Evolutionary conservation across 2,329 filamentous ascomycete species (phyloP).

Genomic region (Cephalotrichum gorgonifer): DNA sequence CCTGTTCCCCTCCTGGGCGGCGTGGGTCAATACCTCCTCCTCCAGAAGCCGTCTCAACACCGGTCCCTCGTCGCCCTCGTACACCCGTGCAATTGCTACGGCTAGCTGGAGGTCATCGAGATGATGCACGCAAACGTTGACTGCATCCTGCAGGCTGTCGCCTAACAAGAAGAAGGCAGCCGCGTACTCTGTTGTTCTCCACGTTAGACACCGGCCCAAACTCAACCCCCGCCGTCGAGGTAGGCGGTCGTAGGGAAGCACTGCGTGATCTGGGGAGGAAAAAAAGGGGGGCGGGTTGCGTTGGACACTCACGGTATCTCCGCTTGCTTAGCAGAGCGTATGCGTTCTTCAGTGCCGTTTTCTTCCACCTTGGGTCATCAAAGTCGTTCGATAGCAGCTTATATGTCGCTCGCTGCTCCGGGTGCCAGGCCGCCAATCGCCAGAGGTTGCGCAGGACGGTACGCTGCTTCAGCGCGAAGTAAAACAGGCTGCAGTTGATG

Average conservation of each 20-base stretch:
- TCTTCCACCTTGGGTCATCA: slow-evolving; percentile 74
- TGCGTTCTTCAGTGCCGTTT: slow-evolving; percentile 86
- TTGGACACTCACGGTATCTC: slow-evolving; percentile 55
- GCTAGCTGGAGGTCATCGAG: slow-evolving; percentile 83
- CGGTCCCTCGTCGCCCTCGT: slow-evolving; percentile 73
- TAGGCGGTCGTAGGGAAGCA: too few species aligned
- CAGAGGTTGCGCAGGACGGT: slow-evolving; percentile 81
- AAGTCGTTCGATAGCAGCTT: slow-evolving; percentile 86
- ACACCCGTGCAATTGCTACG: slow-evolving; percentile 76
- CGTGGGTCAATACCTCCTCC: slow-evolving; percentile 68
- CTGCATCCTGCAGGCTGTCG: slow-evolving; percentile 73
- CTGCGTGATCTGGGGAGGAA: neutral
- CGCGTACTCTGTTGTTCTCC: slow-evolving; percentile 60
- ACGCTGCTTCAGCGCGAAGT: slow-evolving; percentile 86
- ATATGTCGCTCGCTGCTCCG: slow-evolving; percentile 72
- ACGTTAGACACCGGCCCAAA: neutral
- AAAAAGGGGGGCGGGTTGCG: too few species aligned
- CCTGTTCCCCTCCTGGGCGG: slow-evolving; percentile 72
- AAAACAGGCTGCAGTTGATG: slow-evolving; percentile 82
- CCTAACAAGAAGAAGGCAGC: slow-evolving; percentile 92
- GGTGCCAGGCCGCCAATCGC: slow-evolving; percentile 87
- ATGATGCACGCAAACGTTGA: slow-evolving; percentile 78
- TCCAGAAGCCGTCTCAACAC: slow-evolving; percentile 65
- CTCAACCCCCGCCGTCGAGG: too few species aligned
- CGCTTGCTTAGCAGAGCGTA: slow-evolving; percentile 89